These are phyloP conservation scores for Choanephora cucurbitarum DNA, from an alignment of 371 early-diverging fungal species.

Conservation along the genomic window DNA sequence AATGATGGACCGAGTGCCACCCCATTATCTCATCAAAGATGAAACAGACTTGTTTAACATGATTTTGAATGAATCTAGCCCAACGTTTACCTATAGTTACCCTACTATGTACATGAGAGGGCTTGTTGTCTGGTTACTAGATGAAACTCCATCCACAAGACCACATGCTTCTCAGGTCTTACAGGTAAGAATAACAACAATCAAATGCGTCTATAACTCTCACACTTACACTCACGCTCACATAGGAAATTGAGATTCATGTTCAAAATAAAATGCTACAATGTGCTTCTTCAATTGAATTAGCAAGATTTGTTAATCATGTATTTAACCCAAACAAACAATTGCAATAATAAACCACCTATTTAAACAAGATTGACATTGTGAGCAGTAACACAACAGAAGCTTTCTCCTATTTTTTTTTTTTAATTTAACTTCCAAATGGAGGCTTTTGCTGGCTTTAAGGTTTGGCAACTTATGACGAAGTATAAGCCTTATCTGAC, in stretches of 20 bases:
- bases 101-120: conserved; percentile 52
- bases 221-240: not conserved
- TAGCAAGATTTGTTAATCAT: conserved; percentile 30
- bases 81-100: conserved; percentile 47
- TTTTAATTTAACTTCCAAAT: too few relatives aligned
- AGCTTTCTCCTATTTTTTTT: too few relatives aligned
- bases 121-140: conserved; percentile 46
- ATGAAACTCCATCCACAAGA: conserved; percentile 35
- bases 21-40: conserved; percentile 46
- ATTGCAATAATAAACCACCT: too few relatives aligned
- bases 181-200: conserved; percentile 3
- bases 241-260: conserved; percentile 32
- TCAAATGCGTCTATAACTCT: not conserved
- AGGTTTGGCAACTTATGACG: too few relatives aligned
- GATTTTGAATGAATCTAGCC: conserved; percentile 38
- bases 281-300: conserved; percentile 21
- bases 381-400: too few relatives aligned
- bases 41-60: conserved; percentile 42
- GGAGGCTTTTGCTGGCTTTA: too few relatives aligned
- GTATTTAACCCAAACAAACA: conserved; percentile 2
- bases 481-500: too few relatives aligned
- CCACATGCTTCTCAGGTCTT: conserved; percentile 43
- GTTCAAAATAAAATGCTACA: conserved; percentile 23
- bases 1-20: conserved; percentile 55
- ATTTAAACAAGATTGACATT: too few relatives aligned